Percentiles rank a stretch among this genome's conserved stretches.
Conservation (phyloP, 2,329 filamentous ascomycete genomes). For the Claviceps capensis region DNA sequence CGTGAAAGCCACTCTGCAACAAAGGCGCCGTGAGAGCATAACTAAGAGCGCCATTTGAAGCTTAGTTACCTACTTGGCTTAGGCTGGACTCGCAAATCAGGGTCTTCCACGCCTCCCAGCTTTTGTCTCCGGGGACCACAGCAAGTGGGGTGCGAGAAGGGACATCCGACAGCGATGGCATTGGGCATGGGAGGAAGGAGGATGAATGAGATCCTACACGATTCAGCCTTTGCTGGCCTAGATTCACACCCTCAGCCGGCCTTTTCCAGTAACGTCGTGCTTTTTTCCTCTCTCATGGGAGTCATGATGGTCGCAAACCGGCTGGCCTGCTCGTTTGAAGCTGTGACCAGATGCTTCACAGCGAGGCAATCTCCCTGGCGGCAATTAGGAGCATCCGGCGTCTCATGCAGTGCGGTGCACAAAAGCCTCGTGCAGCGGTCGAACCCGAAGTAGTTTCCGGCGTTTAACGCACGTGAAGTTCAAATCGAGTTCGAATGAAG, state of each 20-base stretch:
- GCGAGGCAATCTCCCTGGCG: background rate
- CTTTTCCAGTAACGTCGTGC: background rate
- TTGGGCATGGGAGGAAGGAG: background rate
- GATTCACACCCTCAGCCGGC: background rate
- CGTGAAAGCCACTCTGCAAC: slow-evolving; percentile 1
- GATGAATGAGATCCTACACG: slow-evolving; percentile 1
- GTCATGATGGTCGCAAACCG: background rate
- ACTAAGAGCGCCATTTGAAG: slow-evolving; percentile 3
- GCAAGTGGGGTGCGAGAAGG: slow-evolving; percentile 4
- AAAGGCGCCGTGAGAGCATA: background rate
- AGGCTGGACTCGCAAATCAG: background rate
- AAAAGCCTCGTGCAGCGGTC: background rate
- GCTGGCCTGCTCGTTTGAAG: background rate
- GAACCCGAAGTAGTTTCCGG: background rate
- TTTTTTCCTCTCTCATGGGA: background rate
- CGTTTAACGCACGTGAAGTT: background rate
- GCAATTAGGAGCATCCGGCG: background rate
- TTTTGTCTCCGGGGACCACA: background rate
- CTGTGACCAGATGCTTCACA: background rate
- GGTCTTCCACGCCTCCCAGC: slow-evolving; percentile 2
- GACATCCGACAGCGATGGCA: background rate
- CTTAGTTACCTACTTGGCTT: background rate
- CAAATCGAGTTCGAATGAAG: background rate
- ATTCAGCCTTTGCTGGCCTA: slow-evolving; percentile 1
- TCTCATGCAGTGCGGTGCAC: background rate